Percentiles rank a stretch among this genome's conserved stretches.
Evolutionary conservation across 352 stramenopile species (phyloP).

Genomic region (Phytophthora sansomeana): DNA sequence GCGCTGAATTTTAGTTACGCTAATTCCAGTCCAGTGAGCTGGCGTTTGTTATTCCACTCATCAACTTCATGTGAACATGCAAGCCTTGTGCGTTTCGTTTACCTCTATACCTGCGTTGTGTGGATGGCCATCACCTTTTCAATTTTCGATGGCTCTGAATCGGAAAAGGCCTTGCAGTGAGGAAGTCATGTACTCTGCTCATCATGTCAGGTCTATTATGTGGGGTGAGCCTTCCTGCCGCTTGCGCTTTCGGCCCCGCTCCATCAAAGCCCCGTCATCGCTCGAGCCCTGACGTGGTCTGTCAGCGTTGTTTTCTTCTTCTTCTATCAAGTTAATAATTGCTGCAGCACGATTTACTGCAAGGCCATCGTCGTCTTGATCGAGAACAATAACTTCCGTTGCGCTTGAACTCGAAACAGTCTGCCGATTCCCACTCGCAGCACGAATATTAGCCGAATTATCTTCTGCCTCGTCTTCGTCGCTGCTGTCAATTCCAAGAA

Average conservation of each 20-base stretch:
- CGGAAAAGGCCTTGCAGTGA: no score
- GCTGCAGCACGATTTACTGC: neutral
- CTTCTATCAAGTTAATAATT: slow-evolving; percentile 24
- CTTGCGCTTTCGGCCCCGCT: slow-evolving; percentile 21
- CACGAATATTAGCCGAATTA: neutral
- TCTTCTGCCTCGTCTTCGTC: slow-evolving; percentile 42
- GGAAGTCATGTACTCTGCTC: neutral
- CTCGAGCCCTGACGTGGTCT: neutral
- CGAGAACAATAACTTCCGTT: slow-evolving; percentile 22
- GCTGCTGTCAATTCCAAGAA: slow-evolving; percentile 56
- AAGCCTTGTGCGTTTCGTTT: slow-evolving; percentile 10
- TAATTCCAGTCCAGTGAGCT: slow-evolving; percentile 5
- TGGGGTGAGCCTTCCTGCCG: slow-evolving; percentile 13
- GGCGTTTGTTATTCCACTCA: slow-evolving; percentile 20
- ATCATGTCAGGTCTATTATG: slow-evolving; percentile 45
- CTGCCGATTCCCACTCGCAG: neutral
- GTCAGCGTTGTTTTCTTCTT: slow-evolving; percentile 8
- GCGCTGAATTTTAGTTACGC: slow-evolving; percentile 78
- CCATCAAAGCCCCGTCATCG: neutral
- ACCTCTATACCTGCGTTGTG: no score
- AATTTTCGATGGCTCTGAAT: no score
- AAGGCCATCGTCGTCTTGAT: slow-evolving; percentile 12
- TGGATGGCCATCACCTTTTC: no score
- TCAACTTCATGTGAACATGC: slow-evolving; percentile 19
- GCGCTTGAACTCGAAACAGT: neutral